Evolutionary conservation across 176 grass and related monocot genomes (phyloP).

Genomic region (Urochloa ruziziensis): DNA sequence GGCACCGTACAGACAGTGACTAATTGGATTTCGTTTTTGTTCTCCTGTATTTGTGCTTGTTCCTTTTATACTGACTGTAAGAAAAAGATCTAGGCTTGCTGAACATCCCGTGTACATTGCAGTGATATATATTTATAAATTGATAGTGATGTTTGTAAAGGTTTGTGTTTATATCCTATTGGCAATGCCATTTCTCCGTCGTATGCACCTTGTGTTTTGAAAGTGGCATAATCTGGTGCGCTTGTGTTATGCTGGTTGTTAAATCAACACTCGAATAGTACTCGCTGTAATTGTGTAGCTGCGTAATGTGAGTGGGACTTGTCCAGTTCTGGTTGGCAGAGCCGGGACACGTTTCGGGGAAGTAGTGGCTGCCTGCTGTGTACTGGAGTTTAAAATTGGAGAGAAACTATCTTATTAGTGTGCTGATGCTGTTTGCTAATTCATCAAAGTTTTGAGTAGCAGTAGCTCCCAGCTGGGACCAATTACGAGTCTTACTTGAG

Average conservation of each 20-base stretch:
- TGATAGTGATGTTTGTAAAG: constrained; percentile 18
- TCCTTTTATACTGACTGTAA: neutral
- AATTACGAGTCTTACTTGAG: neutral
- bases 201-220: too few relatives aligned
- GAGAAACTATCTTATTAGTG: neutral
- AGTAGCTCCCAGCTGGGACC: neutral
- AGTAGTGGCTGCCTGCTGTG: neutral
- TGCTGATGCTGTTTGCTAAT: neutral
- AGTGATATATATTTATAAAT: neutral
- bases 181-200: too few relatives aligned
- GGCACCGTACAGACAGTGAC: neutral
- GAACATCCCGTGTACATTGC: neutral
- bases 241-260: too few relatives aligned
- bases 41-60: neutral
- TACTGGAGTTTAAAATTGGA: neutral
- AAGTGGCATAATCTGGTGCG: too few relatives aligned
- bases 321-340: constrained; percentile 23
- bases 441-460: neutral
- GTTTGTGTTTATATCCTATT: too few relatives aligned
- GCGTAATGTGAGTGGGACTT: constrained; percentile 17
- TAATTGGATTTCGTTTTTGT: neutral
- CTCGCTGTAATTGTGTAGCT: constrained; percentile 2
- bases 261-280: constrained; percentile 38
- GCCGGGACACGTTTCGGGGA: constrained; percentile 36
- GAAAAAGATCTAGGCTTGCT: neutral